These are phyloP conservation scores for Dillenia turbinata DNA, from an alignment of 164 flowering plant species.

Conservation along the genomic window DNA sequence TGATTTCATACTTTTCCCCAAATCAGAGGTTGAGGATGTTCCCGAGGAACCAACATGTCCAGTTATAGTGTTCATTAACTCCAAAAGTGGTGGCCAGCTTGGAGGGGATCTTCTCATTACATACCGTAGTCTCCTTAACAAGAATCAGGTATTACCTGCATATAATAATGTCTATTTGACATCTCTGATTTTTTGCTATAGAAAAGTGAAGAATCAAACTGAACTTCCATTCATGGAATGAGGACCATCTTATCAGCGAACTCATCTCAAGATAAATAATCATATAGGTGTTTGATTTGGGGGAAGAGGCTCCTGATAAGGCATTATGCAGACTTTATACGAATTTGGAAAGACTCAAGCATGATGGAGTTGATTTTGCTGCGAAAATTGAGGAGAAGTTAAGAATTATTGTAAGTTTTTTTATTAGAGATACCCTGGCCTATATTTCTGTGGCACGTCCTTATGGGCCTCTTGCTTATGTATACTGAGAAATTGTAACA, in stretches of 20 bases:
- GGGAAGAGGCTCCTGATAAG: conserved; percentile 62
- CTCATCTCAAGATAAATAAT: neutral
- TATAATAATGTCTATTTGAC: no score
- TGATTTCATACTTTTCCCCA: conserved; percentile 49
- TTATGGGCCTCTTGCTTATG: neutral
- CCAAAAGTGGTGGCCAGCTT: conserved; percentile 70
- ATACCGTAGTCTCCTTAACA: conserved; percentile 55
- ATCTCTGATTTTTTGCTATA: neutral
- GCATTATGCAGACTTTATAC: conserved; percentile 50
- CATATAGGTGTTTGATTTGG: conserved; percentile 74
- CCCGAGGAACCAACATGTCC: conserved; percentile 30
- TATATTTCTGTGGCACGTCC: no score
- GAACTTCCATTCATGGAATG: no score
- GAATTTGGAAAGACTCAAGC: conserved; percentile 50
- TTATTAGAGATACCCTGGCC: neutral
- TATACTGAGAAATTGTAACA: neutral
- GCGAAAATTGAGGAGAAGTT: conserved; percentile 44
- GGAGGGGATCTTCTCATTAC: conserved; percentile 66
- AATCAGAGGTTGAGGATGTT: conserved; percentile 12
- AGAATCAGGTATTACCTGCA: conserved; percentile 45
- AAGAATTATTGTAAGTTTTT: conserved; percentile 68
- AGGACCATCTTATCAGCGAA: no score
- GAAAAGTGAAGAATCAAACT: no score
- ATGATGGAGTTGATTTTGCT: conserved; percentile 36
- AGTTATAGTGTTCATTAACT: conserved; percentile 44